phyloP scores from a whole-genome alignment of 495 filamentous ascomycete species.

The Cercophora samala region DNA sequence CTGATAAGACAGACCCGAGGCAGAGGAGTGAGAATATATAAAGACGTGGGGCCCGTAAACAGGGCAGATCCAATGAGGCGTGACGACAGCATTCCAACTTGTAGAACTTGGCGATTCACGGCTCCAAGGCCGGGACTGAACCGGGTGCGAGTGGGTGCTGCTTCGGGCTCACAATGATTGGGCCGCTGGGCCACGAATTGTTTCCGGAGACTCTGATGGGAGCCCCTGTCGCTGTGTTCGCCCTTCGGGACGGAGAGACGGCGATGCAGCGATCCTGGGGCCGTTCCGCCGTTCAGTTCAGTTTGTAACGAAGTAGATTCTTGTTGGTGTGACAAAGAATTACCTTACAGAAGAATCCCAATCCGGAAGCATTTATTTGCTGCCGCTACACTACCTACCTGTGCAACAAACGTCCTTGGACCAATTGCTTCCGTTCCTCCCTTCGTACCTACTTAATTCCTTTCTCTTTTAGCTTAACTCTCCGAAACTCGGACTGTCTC shows the following conservation, averaged over 20 bases:
- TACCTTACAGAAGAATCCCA: background rate
- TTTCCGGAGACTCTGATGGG: constrained; percentile 32
- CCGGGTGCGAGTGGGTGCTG: constrained; percentile 28
- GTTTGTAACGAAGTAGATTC: too few relatives aligned
- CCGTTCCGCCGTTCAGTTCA: background rate
- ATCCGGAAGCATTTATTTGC: constrained; percentile 6
- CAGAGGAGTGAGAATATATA: constrained; percentile 28
- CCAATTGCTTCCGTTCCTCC: background rate
- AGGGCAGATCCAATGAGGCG: constrained; percentile 23
- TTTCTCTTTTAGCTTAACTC: background rate
- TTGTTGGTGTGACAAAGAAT: background rate
- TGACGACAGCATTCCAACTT: constrained; percentile 32
- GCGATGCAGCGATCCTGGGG: background rate
- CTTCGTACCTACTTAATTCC: background rate
- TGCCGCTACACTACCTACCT: background rate
- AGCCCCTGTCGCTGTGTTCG: constrained; percentile 24
- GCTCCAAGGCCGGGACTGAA: constrained; percentile 22
- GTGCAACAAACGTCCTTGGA: background rate
- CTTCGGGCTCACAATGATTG: constrained; percentile 30
- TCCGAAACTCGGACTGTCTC: constrained; percentile 1
- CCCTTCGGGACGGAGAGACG: background rate
- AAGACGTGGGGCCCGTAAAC: constrained; percentile 23
- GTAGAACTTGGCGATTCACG: constrained; percentile 14
- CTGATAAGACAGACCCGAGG: constrained; percentile 28
- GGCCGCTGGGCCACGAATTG: constrained; percentile 34